Conservation (phyloP, 768 basidiomycete species). For the Termitomyces sp. region DNA sequence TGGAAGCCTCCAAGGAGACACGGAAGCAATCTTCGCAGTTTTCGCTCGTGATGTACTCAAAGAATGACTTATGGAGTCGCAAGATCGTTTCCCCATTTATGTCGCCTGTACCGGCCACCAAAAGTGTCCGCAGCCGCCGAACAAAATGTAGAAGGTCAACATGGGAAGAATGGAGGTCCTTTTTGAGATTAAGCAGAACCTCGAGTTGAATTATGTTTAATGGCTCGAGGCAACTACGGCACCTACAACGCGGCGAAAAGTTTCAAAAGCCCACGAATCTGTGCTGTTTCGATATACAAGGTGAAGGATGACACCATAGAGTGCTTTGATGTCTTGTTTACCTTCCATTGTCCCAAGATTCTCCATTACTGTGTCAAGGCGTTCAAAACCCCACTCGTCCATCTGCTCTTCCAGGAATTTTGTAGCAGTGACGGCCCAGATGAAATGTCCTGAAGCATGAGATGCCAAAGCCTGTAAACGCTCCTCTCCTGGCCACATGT, state of each 20-base stretch:
- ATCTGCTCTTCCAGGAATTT: conserved; percentile 15
- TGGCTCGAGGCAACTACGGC: neutral
- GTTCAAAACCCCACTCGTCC: conserved; percentile 8
- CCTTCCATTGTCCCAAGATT: conserved; percentile 2
- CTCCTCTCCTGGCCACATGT: conserved; percentile 13
- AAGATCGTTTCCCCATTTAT: neutral
- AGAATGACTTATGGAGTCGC: conserved; percentile 8
- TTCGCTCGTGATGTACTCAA: conserved; percentile 6
- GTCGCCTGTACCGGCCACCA: conserved; percentile 1
- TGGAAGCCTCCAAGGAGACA: neutral
- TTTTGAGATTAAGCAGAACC: neutral
- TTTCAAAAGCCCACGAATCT: conserved; percentile 7
- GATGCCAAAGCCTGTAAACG: conserved; percentile 2
- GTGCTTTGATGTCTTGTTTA: conserved; percentile 14
- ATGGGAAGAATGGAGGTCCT: neutral
- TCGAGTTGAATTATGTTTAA: neutral
- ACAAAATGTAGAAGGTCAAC: conserved; percentile 7
- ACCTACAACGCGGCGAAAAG: conserved; percentile 6
- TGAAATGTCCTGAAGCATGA: conserved; percentile 16
- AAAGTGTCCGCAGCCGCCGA: conserved; percentile 1
- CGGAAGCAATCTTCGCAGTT: conserved; percentile 1
- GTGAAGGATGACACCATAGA: conserved; percentile 12
- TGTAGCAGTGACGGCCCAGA: conserved; percentile 16
- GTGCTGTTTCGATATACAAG: neutral
- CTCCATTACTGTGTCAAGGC: conserved; percentile 11